Conservation (phyloP, 1,284 basidiomycete genomes). For the Testicularia cyperi region DNA sequence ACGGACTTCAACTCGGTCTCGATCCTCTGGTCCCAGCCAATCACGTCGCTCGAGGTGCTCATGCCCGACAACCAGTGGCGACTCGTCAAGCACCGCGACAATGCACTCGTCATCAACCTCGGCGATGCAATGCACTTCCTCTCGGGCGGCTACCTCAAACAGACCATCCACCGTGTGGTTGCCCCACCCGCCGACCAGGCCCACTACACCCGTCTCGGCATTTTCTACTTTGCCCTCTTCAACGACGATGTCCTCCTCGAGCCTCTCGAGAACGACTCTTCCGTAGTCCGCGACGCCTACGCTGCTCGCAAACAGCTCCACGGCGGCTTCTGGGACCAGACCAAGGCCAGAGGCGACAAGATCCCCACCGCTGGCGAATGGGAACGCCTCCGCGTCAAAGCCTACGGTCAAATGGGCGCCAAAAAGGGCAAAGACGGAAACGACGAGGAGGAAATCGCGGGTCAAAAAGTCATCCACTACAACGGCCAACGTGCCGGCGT, state of each 20-base stretch:
- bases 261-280: constrained; percentile 53
- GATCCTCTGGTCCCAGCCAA: constrained; percentile 62
- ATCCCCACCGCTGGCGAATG: constrained; percentile 55
- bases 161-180: constrained; percentile 62
- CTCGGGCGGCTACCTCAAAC: constrained; percentile 56
- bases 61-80: constrained; percentile 61
- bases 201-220: constrained; percentile 59
- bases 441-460: constrained; percentile 53
- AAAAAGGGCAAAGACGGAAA: constrained; percentile 55
- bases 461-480: constrained; percentile 47
- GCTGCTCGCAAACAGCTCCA: constrained; percentile 1
- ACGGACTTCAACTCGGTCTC: constrained; percentile 62
- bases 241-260: constrained; percentile 59
- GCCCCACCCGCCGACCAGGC: constrained; percentile 61
- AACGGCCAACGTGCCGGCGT: constrained; percentile 31
- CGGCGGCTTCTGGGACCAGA: constrained; percentile 45
- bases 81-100: constrained; percentile 60
- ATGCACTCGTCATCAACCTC: constrained; percentile 56
- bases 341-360: constrained; percentile 22
- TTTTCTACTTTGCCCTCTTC: constrained; percentile 62
- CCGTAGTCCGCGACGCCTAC: constrained; percentile 51
- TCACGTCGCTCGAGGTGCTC: constrained; percentile 62
- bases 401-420: constrained; percentile 52
- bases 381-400: constrained; percentile 54
- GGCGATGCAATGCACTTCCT: constrained; percentile 58